Base-by-base conservation (phyloP, 2,329 filamentous ascomycete genomes). In the Fusarium sp. region DNA sequence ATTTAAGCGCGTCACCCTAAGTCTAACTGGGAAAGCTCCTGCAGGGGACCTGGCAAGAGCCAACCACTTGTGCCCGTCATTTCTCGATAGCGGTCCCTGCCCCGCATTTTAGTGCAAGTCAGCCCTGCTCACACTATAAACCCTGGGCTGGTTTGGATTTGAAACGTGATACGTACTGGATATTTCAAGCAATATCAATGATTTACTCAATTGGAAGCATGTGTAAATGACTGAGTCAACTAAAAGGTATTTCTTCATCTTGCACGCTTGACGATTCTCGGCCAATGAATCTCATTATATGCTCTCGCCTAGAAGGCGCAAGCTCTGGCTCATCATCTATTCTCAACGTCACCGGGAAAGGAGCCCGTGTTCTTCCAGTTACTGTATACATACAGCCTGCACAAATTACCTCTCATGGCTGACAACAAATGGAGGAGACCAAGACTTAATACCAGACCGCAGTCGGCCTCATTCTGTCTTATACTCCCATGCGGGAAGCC, bases 71-170 rank as follows among this genome's bases (percentile, higher is more conserved):
- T 38, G 15, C 22, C 28, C 29, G 29, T n/a, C 32, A 28, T 29
- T 13, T n/a, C 22, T 39, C 3, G 11, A 44, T 29, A 46, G 38
- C 45, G 51, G 51, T 32, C 22, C 31, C 22, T 38, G 45, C 46
- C 53, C 45, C 51, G 57, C 45, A 36, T 43, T 61, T 49, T 61
- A 61, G 58, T 36, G 41, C 26, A 35, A 29, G 22, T 40, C 46
- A 61, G 51, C 58, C 57, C 42, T 61, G 57, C 19, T 47, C 58
- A 22, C 22, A 46, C 19, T 19, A 19, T 19, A 19, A 19, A 19
- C 19, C 19, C 19, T 19, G 19, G 19, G 19, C 32, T 15, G 26
- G 22, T 22, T 41, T 36, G 15, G 19, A 19, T 19, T 26, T 50
- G 40, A 36, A 26, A 43, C 28, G 34, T 7, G 35, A 31, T 15